Base-by-base conservation (phyloP, 305 asterid genomes). In the Fraxinus paxiana region DNA sequence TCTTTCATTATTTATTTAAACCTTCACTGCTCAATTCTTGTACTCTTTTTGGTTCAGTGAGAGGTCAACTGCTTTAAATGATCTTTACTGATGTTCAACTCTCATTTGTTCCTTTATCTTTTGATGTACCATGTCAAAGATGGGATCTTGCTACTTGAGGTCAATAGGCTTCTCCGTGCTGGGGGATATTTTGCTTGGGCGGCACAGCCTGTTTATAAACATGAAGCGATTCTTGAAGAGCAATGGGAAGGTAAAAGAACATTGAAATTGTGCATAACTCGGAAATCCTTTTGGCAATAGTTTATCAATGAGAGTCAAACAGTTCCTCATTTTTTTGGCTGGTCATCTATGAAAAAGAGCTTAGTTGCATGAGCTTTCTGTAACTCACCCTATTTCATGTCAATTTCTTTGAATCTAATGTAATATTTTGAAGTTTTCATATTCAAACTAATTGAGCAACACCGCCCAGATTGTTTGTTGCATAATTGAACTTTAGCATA, bases 151-250 rank as follows among this genome's bases (percentile, higher is more conserved):
- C 93, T 95, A 79, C 93, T 95, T 72, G 98, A 95, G 92, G 95
- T 90, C 86, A 91, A 93, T 78, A 90, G 98, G 90, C 83, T 95
- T 91, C 98, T 95, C 77, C 92, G 98, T 28, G 98, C 97, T 33
- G 98, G 97, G 37, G 98, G 98, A 73, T 95, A 93, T 89, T 95
- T 93, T 88, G 91, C 84, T 81, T 95, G 98, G 98, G 98, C 98
- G 6, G 98, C 98, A 22, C 98, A 95, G 84, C 98, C 98, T 76
- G 97, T 95, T 81, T 93, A 93, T 88, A 95, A 93, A 85, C 98
- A 95, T 83, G 98, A 93, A 87, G 67, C 92, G 24, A 85, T 61
- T 80, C 92, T 95, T 20, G 95, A 95, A 88, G 87, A 87, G 83
- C 98, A 95, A 83, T 95, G 98, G 98, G 93, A 94, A 90, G 98